Base-by-base conservation (phyloP, 768 basidiomycete genomes). In the Psilocybe cyanescens region DNA sequence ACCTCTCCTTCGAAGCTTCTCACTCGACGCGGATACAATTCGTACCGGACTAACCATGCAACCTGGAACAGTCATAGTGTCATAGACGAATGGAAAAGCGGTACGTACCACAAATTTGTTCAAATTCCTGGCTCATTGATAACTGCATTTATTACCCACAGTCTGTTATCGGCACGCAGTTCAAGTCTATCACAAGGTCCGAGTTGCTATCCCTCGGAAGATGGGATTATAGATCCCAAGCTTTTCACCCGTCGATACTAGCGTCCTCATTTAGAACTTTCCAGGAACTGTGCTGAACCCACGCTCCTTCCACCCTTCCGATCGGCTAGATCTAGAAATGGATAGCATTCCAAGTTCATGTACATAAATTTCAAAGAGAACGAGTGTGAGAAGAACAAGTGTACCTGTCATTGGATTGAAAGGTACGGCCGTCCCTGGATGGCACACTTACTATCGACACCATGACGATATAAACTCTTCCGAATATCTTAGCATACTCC, bases 401-500 rank as follows among this genome's bases (percentile, higher is more conserved):
- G 33, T 35, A 31, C 31, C 33, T 17, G 33, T 37, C 52, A 53
- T 35, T 41, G 9, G 16, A n/a, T 37, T 41, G 37, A 41, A 39
- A 19, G 53, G 52, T 55, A 55, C 53, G 24, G 37, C 53, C 35
- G 1, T 55, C 37, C 37, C 2, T 24, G 17, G 53, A 46, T 8
- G 33, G 33, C 33, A 16, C 53, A 14, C 8, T 29, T 55, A 9
- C 35, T 11, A 50, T 50, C 30, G 28, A n/a, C 49, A 30, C 24
- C 16, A 2, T 55, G 53, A 24, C 16, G 19, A 55, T 55, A 55
- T 55, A 55, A 55, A 55, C 37, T 55, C 53, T 41, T 6, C 37
- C 33, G 17, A 55, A 41, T 55, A 55, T 41, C 53, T 19, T 28
- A 39, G 17, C 19, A 41, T n/a, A 46, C 19, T 33, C 41, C 55